These are phyloP conservation scores for Rhodotorula diobovata DNA, from an alignment of 768 basidiomycete genomes.

Conservation along the genomic window DNA sequence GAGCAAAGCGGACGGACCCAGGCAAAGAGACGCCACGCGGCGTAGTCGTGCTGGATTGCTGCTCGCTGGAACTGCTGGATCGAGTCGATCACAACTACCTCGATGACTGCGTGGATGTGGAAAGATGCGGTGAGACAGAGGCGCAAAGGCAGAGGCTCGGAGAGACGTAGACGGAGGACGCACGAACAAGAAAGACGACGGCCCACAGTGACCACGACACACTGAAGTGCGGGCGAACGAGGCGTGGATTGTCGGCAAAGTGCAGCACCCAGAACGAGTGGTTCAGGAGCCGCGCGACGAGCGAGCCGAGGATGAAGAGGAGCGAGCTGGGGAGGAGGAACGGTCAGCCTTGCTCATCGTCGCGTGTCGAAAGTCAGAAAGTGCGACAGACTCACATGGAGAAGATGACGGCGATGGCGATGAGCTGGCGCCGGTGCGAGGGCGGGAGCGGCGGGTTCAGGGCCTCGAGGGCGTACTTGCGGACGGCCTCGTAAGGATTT, in stretches of 20 bases:
- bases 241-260: background rate
- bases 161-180: background rate
- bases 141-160: no score
- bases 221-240: background rate
- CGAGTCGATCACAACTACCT: background rate
- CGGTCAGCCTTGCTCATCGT: background rate
- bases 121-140: background rate
- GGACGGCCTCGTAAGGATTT: background rate
- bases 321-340: background rate
- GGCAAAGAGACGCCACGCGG: background rate
- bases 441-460: background rate
- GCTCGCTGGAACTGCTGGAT: background rate
- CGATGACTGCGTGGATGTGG: background rate
- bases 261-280: background rate
- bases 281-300: background rate
- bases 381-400: background rate
- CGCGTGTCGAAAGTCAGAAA: no score
- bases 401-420: background rate
- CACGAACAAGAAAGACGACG: background rate
- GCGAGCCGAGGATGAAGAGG: background rate
- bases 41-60: background rate
- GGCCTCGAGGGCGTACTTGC: no score
- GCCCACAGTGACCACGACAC: background rate
- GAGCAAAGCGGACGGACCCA: background rate
- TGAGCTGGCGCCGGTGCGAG: background rate